Conservation (phyloP, 768 basidiomycete genomes). For the Cyclocybe cylindracea region DNA sequence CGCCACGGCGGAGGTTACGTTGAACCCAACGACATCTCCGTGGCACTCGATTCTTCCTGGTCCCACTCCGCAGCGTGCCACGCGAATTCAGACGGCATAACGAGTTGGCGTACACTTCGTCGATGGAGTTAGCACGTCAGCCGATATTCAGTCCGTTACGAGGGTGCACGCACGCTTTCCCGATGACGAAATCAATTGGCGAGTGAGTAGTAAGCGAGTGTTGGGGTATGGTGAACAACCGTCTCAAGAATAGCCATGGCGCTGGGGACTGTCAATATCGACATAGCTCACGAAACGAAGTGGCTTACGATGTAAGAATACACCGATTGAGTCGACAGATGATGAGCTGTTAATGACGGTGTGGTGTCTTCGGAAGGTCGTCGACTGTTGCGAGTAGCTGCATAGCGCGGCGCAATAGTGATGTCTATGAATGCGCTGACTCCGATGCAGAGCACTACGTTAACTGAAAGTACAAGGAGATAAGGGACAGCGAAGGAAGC, state of each 20-base stretch:
- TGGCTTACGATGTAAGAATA: conserved; percentile 48
- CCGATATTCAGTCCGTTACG: not conserved
- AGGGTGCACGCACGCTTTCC: conserved; percentile 41
- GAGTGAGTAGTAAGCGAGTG: conserved; percentile 46
- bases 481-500: not conserved
- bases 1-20: conserved; percentile 25
- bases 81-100: conserved; percentile 48
- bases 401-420: conserved; percentile 45
- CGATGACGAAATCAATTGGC: conserved; percentile 53
- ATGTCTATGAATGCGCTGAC: conserved; percentile 45
- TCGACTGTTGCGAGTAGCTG: conserved; percentile 39
- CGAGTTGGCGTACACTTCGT: conserved; percentile 47
- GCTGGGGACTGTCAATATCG: conserved; percentile 20
- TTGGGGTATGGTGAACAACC: conserved; percentile 40
- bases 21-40: conserved; percentile 36
- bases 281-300: not conserved
- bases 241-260: conserved; percentile 40
- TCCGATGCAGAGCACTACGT: conserved; percentile 43
- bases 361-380: conserved; percentile 40
- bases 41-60: conserved; percentile 19
- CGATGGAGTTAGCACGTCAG: not conserved
- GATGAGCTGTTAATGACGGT: conserved; percentile 44
- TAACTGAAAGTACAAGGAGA: conserved; percentile 20
- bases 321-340: conserved; percentile 52
- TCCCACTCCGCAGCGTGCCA: conserved; percentile 26